phyloP scores from a whole-genome alignment of 2,329 filamentous ascomycete genomes.

The Aspergillus ochraceoroseus region DNA sequence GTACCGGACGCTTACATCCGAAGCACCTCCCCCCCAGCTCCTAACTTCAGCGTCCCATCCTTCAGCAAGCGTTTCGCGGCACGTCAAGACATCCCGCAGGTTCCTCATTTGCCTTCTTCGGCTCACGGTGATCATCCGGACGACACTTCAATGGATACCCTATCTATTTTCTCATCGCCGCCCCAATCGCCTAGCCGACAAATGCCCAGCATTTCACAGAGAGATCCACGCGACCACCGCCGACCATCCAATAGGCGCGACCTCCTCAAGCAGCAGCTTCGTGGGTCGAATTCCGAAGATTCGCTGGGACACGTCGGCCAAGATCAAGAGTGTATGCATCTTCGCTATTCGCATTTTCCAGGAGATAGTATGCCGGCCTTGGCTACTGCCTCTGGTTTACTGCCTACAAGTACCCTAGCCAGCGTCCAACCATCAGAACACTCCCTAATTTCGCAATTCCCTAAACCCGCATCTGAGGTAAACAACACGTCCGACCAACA shows the following conservation, averaged over 20 bases:
- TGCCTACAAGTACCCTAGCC: background rate
- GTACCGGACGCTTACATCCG: conserved; percentile 26
- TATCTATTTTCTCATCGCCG: conserved; percentile 28
- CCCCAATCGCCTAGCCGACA: conserved; percentile 31
- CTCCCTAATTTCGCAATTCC: background rate
- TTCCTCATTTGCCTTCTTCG: conserved; percentile 19
- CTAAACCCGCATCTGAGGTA: background rate
- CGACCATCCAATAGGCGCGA: conserved; percentile 13
- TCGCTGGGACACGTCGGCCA: conserved; percentile 21
- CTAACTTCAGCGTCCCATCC: conserved; percentile 42
- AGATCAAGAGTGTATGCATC: conserved; percentile 6
- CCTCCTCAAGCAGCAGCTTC: conserved; percentile 21
- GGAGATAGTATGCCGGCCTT: conserved; percentile 3
- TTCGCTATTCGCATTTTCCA: conserved; percentile 20
- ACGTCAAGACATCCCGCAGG: conserved; percentile 13
- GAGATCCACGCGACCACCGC: conserved; percentile 22
- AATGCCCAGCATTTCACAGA: conserved; percentile 22
- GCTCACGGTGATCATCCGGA: conserved; percentile 15
- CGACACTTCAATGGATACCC: conserved; percentile 15
- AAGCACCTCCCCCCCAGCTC: conserved; percentile 34
- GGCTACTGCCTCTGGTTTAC: background rate
- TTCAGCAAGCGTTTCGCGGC: conserved; percentile 39
- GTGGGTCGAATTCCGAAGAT: conserved; percentile 31
- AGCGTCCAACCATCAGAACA: background rate
- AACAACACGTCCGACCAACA: background rate